Base-by-base conservation (phyloP, 1,139 yeast genomes). In the Blastobotrys buckinghamii region DNA sequence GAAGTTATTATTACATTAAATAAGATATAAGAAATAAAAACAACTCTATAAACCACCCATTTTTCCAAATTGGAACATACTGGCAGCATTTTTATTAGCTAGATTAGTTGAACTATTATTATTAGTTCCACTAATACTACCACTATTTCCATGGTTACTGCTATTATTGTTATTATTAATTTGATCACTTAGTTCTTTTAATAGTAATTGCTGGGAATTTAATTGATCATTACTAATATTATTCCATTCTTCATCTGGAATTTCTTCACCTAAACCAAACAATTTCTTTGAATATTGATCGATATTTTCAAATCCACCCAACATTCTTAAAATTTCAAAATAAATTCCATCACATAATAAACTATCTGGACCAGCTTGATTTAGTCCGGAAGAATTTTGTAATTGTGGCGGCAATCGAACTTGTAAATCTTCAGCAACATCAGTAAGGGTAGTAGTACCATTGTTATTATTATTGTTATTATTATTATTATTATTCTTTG, bases 321-420 rank as follows among this genome's bases (percentile, higher is more conserved):
- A 55, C 29, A 68, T 57, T 35, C 76, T 67, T 52, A 70, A 65
- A 51, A 77, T 59, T 52, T 77, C 81, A 62, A 76, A 76, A 59
- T 74, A 77, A 51, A 79, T 75, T 32, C 73, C 65, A 45, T 72
- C 72, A 1, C 79, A 72, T 24, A 77, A 64, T 52, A 77, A 62
- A 6, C 81, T 73, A 56, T 77, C 81, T 30, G 75, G 72, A 7
- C 81, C 82, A 6, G 79, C 79, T 51, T 75, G 78, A 48, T 68
- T 62, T 48, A 64, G 59, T 19, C 64, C 63, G 37, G 57, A 52
- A 52, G 61, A 55, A 32, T 58, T 64, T 29, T 56, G 42, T 59
- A 55, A 44, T 62, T 59, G 24, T 59, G 50, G 59, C 27, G 63
- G 58, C 3, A 61, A 59, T 12, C 66, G 59, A 27, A 69, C 60